These are phyloP conservation scores for Claviceps sp. DNA, from an alignment of 2,329 filamentous ascomycete species.

Conservation along the genomic window DNA sequence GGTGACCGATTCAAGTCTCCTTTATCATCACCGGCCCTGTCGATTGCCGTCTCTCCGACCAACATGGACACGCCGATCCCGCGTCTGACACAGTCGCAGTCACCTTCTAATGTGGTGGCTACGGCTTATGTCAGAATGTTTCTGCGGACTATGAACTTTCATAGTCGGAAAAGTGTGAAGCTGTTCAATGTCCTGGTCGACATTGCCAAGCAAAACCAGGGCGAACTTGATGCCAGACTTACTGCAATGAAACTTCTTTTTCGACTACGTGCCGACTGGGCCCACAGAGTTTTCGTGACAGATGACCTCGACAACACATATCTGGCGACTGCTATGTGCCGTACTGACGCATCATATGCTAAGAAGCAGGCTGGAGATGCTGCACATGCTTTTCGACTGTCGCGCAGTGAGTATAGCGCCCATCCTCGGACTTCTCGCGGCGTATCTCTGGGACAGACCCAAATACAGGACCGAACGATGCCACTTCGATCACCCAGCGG, in stretches of 20 bases:
- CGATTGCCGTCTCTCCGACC: slow-evolving; percentile 11
- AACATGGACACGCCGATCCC: slow-evolving; percentile 11
- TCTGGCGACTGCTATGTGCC: slow-evolving; percentile 58
- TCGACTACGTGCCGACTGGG: slow-evolving; percentile 69
- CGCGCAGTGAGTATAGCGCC: slow-evolving; percentile 29
- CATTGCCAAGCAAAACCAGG: slow-evolving; percentile 45
- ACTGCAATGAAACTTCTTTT: slow-evolving; percentile 69
- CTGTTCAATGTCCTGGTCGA: slow-evolving; percentile 50
- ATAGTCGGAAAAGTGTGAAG: slow-evolving; percentile 48
- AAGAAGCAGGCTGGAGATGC: slow-evolving; percentile 39
- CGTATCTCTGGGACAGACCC: slow-evolving; percentile 36
- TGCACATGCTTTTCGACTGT: slow-evolving; percentile 28
- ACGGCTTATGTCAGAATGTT: slow-evolving; percentile 65
- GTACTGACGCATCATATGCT: slow-evolving; percentile 41
- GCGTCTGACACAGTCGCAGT: slow-evolving; percentile 22
- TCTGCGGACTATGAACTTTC: slow-evolving; percentile 54
- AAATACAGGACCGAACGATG: slow-evolving; percentile 27
- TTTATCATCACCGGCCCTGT: slow-evolving; percentile 16
- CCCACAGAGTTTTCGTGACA: slow-evolving; percentile 61
- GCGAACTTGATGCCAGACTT: slow-evolving; percentile 56
- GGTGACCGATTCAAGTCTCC: slow-evolving; percentile 34
- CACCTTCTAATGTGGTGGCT: slow-evolving; percentile 56
- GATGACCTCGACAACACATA: slow-evolving; percentile 57
- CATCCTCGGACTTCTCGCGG: slow-evolving; percentile 31
- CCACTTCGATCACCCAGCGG: slow-evolving; percentile 29